Base-by-base conservation (phyloP, 805 yeast species). In the Saccharomycodes ludwigii region DNA sequence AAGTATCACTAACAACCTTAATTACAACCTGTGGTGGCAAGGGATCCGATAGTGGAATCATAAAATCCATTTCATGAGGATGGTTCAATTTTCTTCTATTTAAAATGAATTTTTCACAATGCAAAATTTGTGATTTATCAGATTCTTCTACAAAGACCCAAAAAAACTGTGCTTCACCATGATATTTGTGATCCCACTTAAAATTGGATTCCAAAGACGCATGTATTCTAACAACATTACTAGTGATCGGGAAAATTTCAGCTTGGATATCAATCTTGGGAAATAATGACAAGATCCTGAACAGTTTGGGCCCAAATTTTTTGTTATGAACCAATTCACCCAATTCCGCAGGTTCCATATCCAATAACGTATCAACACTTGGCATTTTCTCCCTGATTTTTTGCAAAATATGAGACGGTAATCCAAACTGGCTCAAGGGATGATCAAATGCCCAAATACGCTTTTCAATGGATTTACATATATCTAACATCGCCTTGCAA, bases 121-220 rank as follows among this genome's bases (percentile, higher is more conserved):
- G 95, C 10, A 86, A 54, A 21, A 91, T 72, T 36, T 68, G 67
- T 0, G 81, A 69, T 31, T 71, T 68, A 34, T 78, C 83, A 3
- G 88, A 73, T 41, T 83, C 93, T 51, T 86, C 97, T 5, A 88
- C 93, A 40, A 88, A 67, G 3, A 91, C 66, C 98, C 98, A 91
- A 46, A 85, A 91, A 42, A 76, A 68, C 51, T 85, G 93, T 1
- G 81, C 78, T 40, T 67, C 71, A 0, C 95, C 95, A 54, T 91
- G 97, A 33, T 69, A 59, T 34, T 66, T 70, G 26, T 65, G 71
- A 54, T 84, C 94, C 97, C 97, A 91, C 6, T 61, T 58, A 53
- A 91, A 93, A 43, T 81, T 85, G 0, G 95, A 75, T 21, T 66
- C 73, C 16, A 91, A 54, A 6, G 57, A 52, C 2, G 81, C 68